Conservation (phyloP, 495 filamentous ascomycete species). For the Chaetomium tenue region DNA sequence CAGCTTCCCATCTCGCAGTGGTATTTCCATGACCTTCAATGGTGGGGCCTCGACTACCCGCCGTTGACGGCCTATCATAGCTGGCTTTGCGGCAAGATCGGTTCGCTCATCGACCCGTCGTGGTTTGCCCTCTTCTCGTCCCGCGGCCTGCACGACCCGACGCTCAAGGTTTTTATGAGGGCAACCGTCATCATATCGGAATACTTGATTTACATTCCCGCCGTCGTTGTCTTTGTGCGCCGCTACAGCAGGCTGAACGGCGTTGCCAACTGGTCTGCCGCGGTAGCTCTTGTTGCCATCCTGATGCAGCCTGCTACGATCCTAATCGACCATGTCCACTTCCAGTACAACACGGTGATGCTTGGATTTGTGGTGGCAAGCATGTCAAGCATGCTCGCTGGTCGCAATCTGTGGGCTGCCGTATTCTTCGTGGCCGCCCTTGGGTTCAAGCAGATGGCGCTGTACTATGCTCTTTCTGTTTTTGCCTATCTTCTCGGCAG, state of each 20-base stretch:
- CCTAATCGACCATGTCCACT: slow-evolving; percentile 95
- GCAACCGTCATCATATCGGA: slow-evolving; percentile 86
- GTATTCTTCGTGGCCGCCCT: slow-evolving; percentile 93
- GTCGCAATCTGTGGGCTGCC: slow-evolving; percentile 79
- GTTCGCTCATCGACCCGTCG: slow-evolving; percentile 67
- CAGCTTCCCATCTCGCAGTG: slow-evolving; percentile 87
- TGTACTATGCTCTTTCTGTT: slow-evolving; percentile 91
- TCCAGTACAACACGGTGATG: slow-evolving; percentile 99
- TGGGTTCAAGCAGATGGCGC: slow-evolving; percentile 97
- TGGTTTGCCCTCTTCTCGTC: slow-evolving; percentile 91
- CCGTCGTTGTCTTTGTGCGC: slow-evolving; percentile 77
- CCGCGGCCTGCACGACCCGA: slow-evolving; percentile 72
- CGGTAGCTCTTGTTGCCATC: slow-evolving; percentile 82
- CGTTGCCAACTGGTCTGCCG: slow-evolving; percentile 70
- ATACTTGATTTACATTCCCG: slow-evolving; percentile 84
- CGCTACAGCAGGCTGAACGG: slow-evolving; percentile 68
- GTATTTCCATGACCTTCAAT: slow-evolving; percentile 95
- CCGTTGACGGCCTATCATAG: slow-evolving; percentile 97
- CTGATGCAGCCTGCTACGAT: slow-evolving; percentile 91
- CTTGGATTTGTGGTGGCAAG: slow-evolving; percentile 81
- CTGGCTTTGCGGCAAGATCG: slow-evolving; percentile 87
- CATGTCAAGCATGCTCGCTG: slow-evolving; percentile 82
- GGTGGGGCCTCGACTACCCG: slow-evolving; percentile 98
- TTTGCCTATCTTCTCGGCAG: slow-evolving; percentile 88
- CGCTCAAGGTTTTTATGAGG: slow-evolving; percentile 91